Percentiles rank a stretch among this genome's conserved stretches.
Evolutionary conservation across 179 eudicot genomes (phyloP).

Genomic region (Beta corolliflora): DNA sequence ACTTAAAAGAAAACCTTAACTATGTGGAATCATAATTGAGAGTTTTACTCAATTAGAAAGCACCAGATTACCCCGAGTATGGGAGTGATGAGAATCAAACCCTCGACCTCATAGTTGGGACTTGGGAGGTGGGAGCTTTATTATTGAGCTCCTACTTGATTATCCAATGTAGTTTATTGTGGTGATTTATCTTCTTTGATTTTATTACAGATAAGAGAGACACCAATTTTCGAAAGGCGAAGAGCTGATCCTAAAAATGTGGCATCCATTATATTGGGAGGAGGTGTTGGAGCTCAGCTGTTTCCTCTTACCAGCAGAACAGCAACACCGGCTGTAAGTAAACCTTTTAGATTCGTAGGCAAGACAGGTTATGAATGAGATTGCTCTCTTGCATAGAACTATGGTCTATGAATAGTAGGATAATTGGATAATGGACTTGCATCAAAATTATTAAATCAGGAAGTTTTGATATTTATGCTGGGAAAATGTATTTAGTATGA

Average conservation of each 20-base stretch:
- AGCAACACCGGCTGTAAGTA: slow-evolving; percentile 94
- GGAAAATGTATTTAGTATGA: not conserved
- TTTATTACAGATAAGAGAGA: slow-evolving; percentile 45
- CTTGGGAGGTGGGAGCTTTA: too few relatives aligned
- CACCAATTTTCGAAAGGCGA: slow-evolving; percentile 54
- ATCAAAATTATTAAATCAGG: not conserved
- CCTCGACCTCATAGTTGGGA: too few relatives aligned
- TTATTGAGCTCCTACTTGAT: too few relatives aligned
- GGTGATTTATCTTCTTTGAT: not conserved
- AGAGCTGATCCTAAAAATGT: slow-evolving; percentile 74
- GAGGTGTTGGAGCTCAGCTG: slow-evolving; percentile 84
- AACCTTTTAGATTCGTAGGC: not conserved
- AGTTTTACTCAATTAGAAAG: too few relatives aligned
- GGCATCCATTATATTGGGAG: slow-evolving; percentile 87
- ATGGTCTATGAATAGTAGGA: not conserved
- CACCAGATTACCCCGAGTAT: too few relatives aligned
- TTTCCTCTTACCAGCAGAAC: slow-evolving; percentile 87
- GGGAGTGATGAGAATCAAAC: too few relatives aligned
- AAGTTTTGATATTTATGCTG: not conserved
- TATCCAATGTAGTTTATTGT: too few relatives aligned
- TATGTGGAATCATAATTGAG: too few relatives aligned
- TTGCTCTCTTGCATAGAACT: too few relatives aligned
- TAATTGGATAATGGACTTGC: not conserved
- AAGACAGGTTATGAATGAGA: not conserved
- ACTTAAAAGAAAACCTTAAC: too few relatives aligned